These are phyloP conservation scores for Beverwykella pulmonaria DNA, from an alignment of 495 filamentous ascomycete species.

Conservation along the genomic window DNA sequence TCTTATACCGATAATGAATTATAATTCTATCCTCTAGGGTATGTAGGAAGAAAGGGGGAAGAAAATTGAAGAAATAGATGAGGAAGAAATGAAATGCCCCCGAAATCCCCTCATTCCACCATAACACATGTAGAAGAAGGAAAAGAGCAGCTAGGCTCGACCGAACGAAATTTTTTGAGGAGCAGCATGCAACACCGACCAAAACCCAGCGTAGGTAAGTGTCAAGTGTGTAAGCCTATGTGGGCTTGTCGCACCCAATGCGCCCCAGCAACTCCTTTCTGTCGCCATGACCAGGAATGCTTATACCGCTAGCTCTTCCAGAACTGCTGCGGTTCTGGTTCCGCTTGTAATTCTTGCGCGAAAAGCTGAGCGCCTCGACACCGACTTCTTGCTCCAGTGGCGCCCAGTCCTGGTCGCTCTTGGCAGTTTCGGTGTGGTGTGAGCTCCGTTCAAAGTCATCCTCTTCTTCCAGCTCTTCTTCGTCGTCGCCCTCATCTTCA, in stretches of 20 bases:
- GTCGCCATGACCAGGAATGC: constrained; percentile 45
- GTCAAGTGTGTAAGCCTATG: not conserved
- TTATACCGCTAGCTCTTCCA: constrained; percentile 36
- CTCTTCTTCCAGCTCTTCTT: constrained; percentile 50
- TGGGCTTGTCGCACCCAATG: constrained; percentile 45
- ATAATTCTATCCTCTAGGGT: constrained; percentile 28
- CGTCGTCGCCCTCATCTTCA: constrained; percentile 75
- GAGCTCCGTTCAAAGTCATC: not conserved
- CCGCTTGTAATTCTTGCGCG: constrained; percentile 19
- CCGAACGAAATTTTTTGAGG: not conserved
- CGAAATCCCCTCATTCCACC: not conserved
- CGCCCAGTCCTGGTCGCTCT: constrained; percentile 41
- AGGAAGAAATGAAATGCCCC: not conserved
- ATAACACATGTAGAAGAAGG: not conserved
- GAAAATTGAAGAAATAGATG: not conserved
- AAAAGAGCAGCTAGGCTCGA: not conserved
- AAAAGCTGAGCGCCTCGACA: constrained; percentile 52
- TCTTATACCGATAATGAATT: constrained; percentile 4
- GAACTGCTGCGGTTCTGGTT: constrained; percentile 17
- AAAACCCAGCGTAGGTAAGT: not conserved
- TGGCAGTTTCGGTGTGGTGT: constrained; percentile 35
- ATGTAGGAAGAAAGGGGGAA: constrained; percentile 8
- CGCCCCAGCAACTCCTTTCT: constrained; percentile 45
- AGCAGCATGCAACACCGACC: not conserved
- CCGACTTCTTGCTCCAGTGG: constrained; percentile 68